A percentile compares a stretch with the other conserved stretches of the same genome.
phyloP scores from a whole-genome alignment of 345 rosid species.

The Limnanthes douglasii region DNA sequence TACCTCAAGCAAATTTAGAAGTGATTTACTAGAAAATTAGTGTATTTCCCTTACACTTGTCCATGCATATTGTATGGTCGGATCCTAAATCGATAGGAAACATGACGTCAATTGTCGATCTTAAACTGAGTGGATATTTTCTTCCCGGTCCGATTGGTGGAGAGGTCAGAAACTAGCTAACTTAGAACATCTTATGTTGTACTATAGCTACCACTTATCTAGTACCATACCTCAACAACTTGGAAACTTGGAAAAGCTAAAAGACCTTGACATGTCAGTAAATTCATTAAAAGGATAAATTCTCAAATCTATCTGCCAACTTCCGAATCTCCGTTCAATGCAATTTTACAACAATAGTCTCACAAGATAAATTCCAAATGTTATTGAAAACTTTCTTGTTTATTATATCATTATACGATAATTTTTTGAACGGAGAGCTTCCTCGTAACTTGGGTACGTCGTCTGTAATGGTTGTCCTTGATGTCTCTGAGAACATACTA shows the following conservation, averaged over 20 bases:
- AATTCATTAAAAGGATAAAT: conserved; percentile 52
- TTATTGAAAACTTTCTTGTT: conserved; percentile 45
- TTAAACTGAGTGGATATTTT: conserved; percentile 70
- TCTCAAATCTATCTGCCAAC: conserved; percentile 63
- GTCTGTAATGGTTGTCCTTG: conserved; percentile 49
- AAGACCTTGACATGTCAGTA: conserved; percentile 82
- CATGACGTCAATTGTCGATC: conserved; percentile 74
- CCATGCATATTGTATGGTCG: conserved; percentile 47
- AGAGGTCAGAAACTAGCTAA: conserved; percentile 64
- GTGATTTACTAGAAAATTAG: no score
- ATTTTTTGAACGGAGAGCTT: conserved; percentile 56
- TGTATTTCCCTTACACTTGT: no score
- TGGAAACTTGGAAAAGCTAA: conserved; percentile 74
- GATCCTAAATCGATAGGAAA: conserved; percentile 59
- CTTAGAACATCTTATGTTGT: conserved; percentile 66
- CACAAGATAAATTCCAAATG: conserved; percentile 57
- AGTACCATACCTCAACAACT: conserved; percentile 72
- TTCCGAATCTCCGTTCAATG: conserved; percentile 55
- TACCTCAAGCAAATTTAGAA: no score
- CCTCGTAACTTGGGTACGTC: conserved; percentile 45
- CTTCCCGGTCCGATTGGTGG: conserved; percentile 49
- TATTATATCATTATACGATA: conserved; percentile 56
- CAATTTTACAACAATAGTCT: conserved; percentile 95
- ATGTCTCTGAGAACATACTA: conserved; percentile 66
- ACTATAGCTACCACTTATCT: conserved; percentile 51